Evolutionary conservation across 768 basidiomycete genomes (phyloP).

Genomic region (Hygrophorus pudorinus): DNA sequence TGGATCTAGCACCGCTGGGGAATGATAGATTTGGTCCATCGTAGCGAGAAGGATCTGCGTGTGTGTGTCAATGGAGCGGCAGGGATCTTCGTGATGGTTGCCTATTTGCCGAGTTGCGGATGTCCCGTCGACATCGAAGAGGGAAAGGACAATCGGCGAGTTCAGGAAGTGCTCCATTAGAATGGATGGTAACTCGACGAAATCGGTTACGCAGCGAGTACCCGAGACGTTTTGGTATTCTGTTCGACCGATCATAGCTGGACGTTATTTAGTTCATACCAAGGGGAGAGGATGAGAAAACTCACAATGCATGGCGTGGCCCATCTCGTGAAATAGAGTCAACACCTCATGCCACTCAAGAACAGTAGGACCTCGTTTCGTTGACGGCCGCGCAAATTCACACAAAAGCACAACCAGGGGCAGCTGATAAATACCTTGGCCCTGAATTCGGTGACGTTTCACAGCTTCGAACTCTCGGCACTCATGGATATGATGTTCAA

Average conservation of each 20-base stretch:
- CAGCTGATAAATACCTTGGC: conserved; percentile 70
- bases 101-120: conserved; percentile 36
- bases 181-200: conserved; percentile 95
- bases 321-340: conserved; percentile 98
- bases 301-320: conserved; percentile 99
- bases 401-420: conserved; percentile 88
- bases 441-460: conserved; percentile 49
- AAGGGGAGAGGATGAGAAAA: conserved; percentile 9
- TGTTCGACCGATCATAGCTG: conserved; percentile 96
- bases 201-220: conserved; percentile 96
- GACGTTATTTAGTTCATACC: not conserved
- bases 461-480: conserved; percentile 56
- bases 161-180: conserved; percentile 97
- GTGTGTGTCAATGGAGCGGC: conserved; percentile 80
- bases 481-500: conserved; percentile 28
- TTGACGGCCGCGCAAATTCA: conserved; percentile 64
- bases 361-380: conserved; percentile 54
- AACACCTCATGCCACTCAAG: conserved; percentile 90
- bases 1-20: conserved; percentile 40
- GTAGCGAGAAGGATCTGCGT: conserved; percentile 83
- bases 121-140: conserved; percentile 53
- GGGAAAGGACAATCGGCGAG: conserved; percentile 71
- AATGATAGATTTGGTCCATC: conserved; percentile 88
- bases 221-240: conserved; percentile 98
- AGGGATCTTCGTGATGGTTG: conserved; percentile 69